phyloP scores from a whole-genome alignment of 352 stramenopile genomes.

The Globisporangium camurandrum region DNA sequence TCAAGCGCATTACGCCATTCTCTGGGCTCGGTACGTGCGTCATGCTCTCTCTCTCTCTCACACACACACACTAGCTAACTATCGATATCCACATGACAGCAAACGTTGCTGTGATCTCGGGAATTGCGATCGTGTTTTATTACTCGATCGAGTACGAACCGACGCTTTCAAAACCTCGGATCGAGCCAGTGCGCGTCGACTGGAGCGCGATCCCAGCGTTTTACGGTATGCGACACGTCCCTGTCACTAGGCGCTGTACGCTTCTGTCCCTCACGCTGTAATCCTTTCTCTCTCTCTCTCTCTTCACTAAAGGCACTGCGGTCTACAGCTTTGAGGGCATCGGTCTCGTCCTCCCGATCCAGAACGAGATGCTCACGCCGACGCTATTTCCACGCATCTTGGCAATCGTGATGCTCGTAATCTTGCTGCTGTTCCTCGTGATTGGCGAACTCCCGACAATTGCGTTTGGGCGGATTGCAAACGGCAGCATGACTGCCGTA shows the following conservation, averaged over 20 bases:
- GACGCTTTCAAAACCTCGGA: constrained; percentile 20
- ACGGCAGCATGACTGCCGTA: constrained; percentile 74
- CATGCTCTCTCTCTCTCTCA: not conserved
- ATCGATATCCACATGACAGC: constrained; percentile 17
- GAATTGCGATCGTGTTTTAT: constrained; percentile 79
- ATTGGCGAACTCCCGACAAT: constrained; percentile 64
- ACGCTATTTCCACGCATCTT: constrained; percentile 51
- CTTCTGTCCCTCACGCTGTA: too few relatives aligned
- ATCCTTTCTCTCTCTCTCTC: not conserved
- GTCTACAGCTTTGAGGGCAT: constrained; percentile 83
- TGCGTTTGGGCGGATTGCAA: constrained; percentile 61
- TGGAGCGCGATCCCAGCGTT: constrained; percentile 54
- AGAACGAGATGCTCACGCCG: constrained; percentile 68
- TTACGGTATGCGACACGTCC: constrained; percentile 52
- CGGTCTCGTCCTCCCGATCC: constrained; percentile 63
- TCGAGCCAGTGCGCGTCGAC: constrained; percentile 14
- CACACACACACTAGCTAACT: not conserved
- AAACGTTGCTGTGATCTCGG: constrained; percentile 51
- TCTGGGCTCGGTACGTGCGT: constrained; percentile 44
- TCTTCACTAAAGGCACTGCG: constrained; percentile 32
- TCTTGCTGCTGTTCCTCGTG: constrained; percentile 70
- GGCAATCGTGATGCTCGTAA: constrained; percentile 46
- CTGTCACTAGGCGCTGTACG: too few relatives aligned
- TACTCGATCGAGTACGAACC: constrained; percentile 62
- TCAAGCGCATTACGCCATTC: constrained; percentile 70